Base-by-base conservation (phyloP, 2,329 filamentous ascomycete species). In the Fusarium multiceps region DNA sequence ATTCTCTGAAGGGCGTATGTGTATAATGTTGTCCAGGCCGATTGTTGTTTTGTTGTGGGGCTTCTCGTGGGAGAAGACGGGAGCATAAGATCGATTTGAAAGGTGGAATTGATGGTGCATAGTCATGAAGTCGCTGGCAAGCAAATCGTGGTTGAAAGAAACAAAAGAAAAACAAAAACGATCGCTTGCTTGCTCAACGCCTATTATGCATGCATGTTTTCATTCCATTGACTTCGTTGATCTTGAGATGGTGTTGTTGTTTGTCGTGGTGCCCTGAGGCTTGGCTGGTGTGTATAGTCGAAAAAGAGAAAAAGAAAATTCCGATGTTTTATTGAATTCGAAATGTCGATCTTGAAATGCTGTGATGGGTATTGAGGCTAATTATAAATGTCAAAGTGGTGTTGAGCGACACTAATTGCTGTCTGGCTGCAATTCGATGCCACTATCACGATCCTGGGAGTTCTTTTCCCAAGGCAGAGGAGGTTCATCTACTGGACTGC, bases 401-500 rank as follows among this genome's bases (percentile, higher is more conserved):
- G 32, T 47, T 40, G 23, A 25, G 40, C 9, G 27, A 61, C 42
- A 32, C 32, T 32, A 63, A 43, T 72, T 74, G 84, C 78, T 78
- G 23, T 85, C 84, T 2, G 74, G 67, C 23, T 80, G 80, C 55
- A 87, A 74, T 67, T 86, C 85, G 69, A 87, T 84, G 37, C 85
- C 85, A 68, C 85, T 87, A 72, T 87, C 85, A 59, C 84, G 81
- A 72, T 86, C 85, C 63, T 85, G 84, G 13, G 80, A 75, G 40
- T 78, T 78, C 70, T 82, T 82, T 34, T 74, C 67, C 78, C 80
- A 81, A 7, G 76, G 69, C 40, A 72, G 65, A 20, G 77, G 71
- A 25, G 74, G 68, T 48, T 78, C 75, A 20, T 72, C 61, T 16
- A 63, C 61, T 6, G 58, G 65, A 25, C 72, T 72, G 16, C 56